Conservation (phyloP, 257 asterid genomes). For the Fraxinus americana region DNA sequence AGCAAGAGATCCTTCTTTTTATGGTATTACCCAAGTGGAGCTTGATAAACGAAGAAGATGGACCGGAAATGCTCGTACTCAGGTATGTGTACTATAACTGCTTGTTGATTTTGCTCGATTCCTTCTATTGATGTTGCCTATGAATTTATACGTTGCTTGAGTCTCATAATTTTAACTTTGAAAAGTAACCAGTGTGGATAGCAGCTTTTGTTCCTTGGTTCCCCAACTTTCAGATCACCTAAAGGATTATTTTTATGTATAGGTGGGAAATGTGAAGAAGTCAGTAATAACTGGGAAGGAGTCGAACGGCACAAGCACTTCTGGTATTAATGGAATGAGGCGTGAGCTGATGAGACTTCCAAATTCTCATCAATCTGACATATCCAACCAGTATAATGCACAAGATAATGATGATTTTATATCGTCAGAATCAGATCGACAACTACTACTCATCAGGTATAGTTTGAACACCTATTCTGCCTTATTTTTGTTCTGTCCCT, state of each 20-base stretch:
- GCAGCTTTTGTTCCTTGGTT: slow-evolving; percentile 22
- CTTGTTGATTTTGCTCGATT: slow-evolving; percentile 1
- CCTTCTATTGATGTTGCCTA: not conserved
- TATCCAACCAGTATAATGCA: slow-evolving; percentile 48
- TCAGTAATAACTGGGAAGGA: slow-evolving; percentile 58
- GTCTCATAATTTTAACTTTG: slow-evolving; percentile 13
- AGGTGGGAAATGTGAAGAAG: slow-evolving; percentile 84
- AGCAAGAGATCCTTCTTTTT: slow-evolving; percentile 75
- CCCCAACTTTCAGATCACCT: slow-evolving; percentile 10
- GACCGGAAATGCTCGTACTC: slow-evolving; percentile 87
- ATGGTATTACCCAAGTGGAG: slow-evolving; percentile 76
- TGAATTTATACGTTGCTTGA: not conserved
- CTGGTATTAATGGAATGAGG: slow-evolving; percentile 70
- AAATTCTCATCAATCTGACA: slow-evolving; percentile 59
- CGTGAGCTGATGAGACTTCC: slow-evolving; percentile 92
- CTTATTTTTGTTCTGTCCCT: not conserved
- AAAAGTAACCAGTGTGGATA: not conserved
- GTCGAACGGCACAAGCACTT: slow-evolving; percentile 65
- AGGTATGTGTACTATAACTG: slow-evolving; percentile 46
- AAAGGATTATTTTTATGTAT: slow-evolving; percentile 21
- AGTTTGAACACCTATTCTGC: slow-evolving; percentile 10
- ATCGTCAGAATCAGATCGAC: slow-evolving; percentile 90
- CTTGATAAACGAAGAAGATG: slow-evolving; percentile 89
- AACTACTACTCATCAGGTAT: slow-evolving; percentile 86
- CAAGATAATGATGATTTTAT: slow-evolving; percentile 74